These are phyloP conservation scores for Luffa acutangula DNA, from an alignment of 306 rosid species.

Conservation along the genomic window DNA sequence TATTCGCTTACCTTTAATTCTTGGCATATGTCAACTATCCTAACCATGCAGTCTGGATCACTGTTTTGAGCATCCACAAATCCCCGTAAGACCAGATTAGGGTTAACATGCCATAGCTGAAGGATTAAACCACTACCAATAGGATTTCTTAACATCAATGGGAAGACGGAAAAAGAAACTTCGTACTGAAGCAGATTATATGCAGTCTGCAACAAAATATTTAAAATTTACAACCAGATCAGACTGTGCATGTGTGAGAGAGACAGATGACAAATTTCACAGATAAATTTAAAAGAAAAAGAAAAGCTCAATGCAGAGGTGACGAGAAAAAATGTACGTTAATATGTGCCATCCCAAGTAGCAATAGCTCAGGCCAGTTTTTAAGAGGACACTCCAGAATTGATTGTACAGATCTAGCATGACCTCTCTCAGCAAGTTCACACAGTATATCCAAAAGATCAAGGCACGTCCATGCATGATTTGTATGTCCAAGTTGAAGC, in stretches of 20 bases:
- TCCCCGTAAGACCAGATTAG: constrained; percentile 67
- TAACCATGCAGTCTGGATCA: constrained; percentile 45
- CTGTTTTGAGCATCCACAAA: constrained; percentile 50
- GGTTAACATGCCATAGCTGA: constrained; percentile 76
- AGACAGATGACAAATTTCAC: neutral
- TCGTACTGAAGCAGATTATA: constrained; percentile 85
- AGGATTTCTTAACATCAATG: constrained; percentile 47
- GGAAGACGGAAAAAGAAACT: constrained; percentile 59
- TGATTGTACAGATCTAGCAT: constrained; percentile 68
- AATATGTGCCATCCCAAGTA: constrained; percentile 78
- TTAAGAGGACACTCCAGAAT: constrained; percentile 77
- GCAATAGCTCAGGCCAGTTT: constrained; percentile 84
- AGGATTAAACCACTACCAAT: constrained; percentile 48
- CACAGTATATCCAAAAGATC: constrained; percentile 76
- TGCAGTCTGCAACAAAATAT: constrained; percentile 56
- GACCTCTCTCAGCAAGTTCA: constrained; percentile 89
- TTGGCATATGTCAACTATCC: constrained; percentile 71
- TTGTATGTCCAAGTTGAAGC: constrained; percentile 68
- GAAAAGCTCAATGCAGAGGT: neutral
- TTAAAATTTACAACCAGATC: constrained; percentile 13
- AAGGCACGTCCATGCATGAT: constrained; percentile 90
- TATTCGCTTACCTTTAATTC: constrained; percentile 60
- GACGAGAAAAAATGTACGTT: constrained; percentile 38
- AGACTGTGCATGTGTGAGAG: neutral
- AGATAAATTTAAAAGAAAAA: neutral